These are phyloP conservation scores for Amanita subjunquillea DNA, from an alignment of 768 basidiomycete species.

Conservation along the genomic window DNA sequence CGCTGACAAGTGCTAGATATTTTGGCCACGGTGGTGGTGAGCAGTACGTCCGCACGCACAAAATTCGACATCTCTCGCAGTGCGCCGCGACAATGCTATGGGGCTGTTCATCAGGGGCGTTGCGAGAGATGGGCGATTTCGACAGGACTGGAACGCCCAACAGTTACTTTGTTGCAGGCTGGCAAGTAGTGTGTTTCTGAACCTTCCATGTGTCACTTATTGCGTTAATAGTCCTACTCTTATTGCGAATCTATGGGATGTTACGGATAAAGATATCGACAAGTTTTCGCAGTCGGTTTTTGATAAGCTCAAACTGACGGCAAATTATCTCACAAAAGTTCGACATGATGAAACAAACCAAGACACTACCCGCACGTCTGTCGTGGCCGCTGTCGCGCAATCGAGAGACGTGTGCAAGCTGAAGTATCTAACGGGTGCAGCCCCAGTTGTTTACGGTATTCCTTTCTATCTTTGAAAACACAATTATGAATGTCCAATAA, in stretches of 20 bases:
- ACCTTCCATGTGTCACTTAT: not conserved
- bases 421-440: conserved; percentile 89
- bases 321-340: conserved; percentile 17
- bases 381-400: conserved; percentile 70
- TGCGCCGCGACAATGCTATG: conserved; percentile 96
- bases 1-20: conserved; percentile 47
- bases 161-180: conserved; percentile 95
- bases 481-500: not conserved
- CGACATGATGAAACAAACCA: not conserved
- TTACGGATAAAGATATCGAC: conserved; percentile 96
- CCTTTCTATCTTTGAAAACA: conserved; percentile 63
- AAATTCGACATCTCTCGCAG: conserved; percentile 66
- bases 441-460: conserved; percentile 91
- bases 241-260: conserved; percentile 96
- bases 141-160: conserved; percentile 88
- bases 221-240: conserved; percentile 62
- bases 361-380: conserved; percentile 24
- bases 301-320: conserved; percentile 48
- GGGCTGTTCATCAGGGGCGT: conserved; percentile 92
- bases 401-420: conserved; percentile 80
- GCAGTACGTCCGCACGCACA: conserved; percentile 85
- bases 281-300: conserved; percentile 82
- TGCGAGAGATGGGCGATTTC: conserved; percentile 90
- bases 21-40: conserved; percentile 97
- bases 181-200: conserved; percentile 41